A percentile compares a stretch with the other conserved stretches of the same genome.
Conservation (phyloP, 2,329 filamentous ascomycete genomes). For the Aspergillus phoenicis region DNA sequence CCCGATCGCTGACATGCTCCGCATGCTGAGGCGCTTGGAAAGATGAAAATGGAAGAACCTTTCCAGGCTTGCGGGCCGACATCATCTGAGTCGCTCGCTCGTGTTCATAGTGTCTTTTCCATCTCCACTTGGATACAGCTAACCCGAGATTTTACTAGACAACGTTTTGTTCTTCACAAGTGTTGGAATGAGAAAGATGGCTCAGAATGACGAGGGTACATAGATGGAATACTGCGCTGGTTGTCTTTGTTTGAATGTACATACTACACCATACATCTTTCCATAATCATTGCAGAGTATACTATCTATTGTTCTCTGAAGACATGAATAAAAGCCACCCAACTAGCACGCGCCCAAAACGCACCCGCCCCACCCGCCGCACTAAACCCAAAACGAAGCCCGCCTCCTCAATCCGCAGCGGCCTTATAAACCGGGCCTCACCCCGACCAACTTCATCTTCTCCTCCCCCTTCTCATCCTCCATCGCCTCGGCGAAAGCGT, state of each 20-base stretch:
- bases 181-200: neutral
- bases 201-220: neutral
- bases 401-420: neutral
- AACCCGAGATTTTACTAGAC: neutral
- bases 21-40: constrained; percentile 23
- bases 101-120: neutral
- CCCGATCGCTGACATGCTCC: constrained; percentile 18
- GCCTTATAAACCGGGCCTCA: constrained; percentile 2
- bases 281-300: neutral
- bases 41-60: constrained; percentile 20
- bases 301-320: neutral
- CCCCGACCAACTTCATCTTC: neutral
- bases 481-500: constrained; percentile 4
- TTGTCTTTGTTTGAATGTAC: neutral
- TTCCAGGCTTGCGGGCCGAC: constrained; percentile 21
- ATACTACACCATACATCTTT: neutral
- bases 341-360: neutral
- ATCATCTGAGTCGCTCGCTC: constrained; percentile 18
- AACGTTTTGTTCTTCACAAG: neutral
- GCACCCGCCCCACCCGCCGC: neutral
- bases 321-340: neutral
- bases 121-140: neutral
- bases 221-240: neutral
- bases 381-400: neutral
- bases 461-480: constrained; percentile 2